These are phyloP conservation scores for Dalbergia cultrata DNA, from an alignment of 306 rosid species.

Conservation along the genomic window DNA sequence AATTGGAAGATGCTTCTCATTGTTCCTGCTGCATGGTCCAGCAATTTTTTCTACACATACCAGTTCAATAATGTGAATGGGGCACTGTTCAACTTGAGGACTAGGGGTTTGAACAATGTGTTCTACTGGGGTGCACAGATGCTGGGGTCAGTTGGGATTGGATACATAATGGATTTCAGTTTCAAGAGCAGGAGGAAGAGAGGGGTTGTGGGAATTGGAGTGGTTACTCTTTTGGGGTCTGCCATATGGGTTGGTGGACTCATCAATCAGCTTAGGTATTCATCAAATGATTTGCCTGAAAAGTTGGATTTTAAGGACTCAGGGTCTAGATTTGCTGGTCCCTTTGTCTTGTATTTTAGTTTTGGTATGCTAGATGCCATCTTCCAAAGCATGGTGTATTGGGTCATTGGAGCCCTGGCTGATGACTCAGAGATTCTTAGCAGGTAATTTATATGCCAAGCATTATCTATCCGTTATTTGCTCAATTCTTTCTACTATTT, in stretches of 20 bases:
- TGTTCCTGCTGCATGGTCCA: conserved; percentile 79
- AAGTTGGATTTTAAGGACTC: conserved; percentile 69
- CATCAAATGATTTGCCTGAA: conserved; percentile 34
- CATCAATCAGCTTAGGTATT: conserved; percentile 62
- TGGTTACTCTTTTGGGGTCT: conserved; percentile 58
- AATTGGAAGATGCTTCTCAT: conserved; percentile 81
- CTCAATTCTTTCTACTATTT: not conserved
- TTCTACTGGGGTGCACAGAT: conserved; percentile 87
- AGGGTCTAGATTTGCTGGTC: conserved; percentile 61
- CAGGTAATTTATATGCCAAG: conserved; percentile 56
- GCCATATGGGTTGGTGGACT: conserved; percentile 78
- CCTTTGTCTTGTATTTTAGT: conserved; percentile 69
- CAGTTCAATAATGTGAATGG: conserved; percentile 79
- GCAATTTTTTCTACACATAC: conserved; percentile 76
- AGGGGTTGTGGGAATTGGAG: conserved; percentile 63
- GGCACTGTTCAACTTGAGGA: conserved; percentile 67
- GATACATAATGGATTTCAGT: conserved; percentile 72
- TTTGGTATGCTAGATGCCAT: conserved; percentile 84
- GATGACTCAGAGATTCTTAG: conserved; percentile 75
- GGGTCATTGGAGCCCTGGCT: conserved; percentile 84
- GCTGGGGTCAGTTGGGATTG: conserved; percentile 73
- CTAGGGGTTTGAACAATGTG: conserved; percentile 79
- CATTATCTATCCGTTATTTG: not conserved
- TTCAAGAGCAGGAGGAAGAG: conserved; percentile 71
- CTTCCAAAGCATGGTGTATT: conserved; percentile 75